Base-by-base conservation (phyloP, 148 eudicot species). In the Heliamphora exappendiculata region DNA sequence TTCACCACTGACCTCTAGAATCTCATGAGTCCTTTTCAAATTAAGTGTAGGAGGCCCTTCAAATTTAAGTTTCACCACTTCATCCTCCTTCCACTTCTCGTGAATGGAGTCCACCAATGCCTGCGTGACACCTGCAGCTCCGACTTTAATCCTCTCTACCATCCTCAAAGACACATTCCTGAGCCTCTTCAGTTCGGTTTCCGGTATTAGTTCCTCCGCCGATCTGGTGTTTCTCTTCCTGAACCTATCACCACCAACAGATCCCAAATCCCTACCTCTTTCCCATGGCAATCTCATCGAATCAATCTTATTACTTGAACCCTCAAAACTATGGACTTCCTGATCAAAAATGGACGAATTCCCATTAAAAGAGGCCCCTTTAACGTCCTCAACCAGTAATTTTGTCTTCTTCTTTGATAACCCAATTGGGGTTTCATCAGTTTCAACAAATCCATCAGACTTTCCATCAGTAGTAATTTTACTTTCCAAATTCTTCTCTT, bases 111-210 rank as follows among this genome's bases (percentile, higher is more conserved):
- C 91, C 68, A 93, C 97, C 80, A 95, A 76, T 24, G 83, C 89
- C 79, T 91, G 88, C 22, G 92, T 91, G 75, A 95, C 81, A 76
- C 98, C 94, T 8, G 91, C 98, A 37, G 84, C 80, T 10, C 98
- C 94, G 33, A 95, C 97, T 72, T 89, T 91, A 1, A 86, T 78
- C 83, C 98, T 88, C 83, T 95, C 98, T 45, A 87, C 83, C 97
- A 93, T 95, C 81, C 97, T 89, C 88, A 89, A 81, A 34, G 99
- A 89, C 66, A 88, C 83, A 78, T 91, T 95, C 89, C 93, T 93
- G 11, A 95, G 84, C 87, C 99, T 93, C 83, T 81, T 91, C 76
- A 95, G 41, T 60, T 93, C 97, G 53, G 76, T 75, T 60, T 89
- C 98, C 2, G 97, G 99, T 41, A 95, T 83, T 74, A 78, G 51